Percentiles rank a stretch among this genome's conserved stretches.
Evolutionary conservation across 805 yeast genomes (phyloP).

Genomic region (Kuraishia borneana): DNA sequence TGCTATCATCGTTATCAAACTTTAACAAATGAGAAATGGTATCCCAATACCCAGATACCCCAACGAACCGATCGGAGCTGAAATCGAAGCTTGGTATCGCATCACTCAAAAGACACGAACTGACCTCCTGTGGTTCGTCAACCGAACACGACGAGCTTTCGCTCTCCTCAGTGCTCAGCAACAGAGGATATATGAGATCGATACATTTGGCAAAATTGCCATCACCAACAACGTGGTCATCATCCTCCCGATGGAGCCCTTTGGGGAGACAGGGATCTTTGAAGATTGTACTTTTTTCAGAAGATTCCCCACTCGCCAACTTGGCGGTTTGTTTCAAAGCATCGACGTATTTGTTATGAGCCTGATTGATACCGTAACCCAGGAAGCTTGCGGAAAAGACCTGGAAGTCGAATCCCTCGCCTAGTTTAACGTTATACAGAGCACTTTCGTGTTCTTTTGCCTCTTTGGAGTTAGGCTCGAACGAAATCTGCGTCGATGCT

Average conservation of each 20-base stretch:
- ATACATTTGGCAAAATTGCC: constrained; percentile 41
- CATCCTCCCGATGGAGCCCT: constrained; percentile 19
- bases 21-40: constrained; percentile 36
- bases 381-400: constrained; percentile 46
- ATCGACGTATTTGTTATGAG: constrained; percentile 33
- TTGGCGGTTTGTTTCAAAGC: constrained; percentile 13
- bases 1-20: constrained; percentile 16
- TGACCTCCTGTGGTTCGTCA: constrained; percentile 15
- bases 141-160: constrained; percentile 10
- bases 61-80: constrained; percentile 43
- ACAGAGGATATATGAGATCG: constrained; percentile 32
- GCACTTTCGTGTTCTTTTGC: constrained; percentile 31
- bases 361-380: constrained; percentile 52
- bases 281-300: constrained; percentile 7
- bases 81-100: constrained; percentile 47
- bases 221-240: constrained; percentile 29
- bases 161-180: constrained; percentile 10
- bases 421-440: constrained; percentile 32
- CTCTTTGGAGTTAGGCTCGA: constrained; percentile 42
- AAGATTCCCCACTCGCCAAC: constrained; percentile 6
- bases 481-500: constrained; percentile 54
- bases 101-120: constrained; percentile 41
- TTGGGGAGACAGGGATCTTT: constrained; percentile 50
- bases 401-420: constrained; percentile 22
- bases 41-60: constrained; percentile 63